phyloP scores from a whole-genome alignment of 495 filamentous ascomycete genomes.

The Podospora tetraspora region DNA sequence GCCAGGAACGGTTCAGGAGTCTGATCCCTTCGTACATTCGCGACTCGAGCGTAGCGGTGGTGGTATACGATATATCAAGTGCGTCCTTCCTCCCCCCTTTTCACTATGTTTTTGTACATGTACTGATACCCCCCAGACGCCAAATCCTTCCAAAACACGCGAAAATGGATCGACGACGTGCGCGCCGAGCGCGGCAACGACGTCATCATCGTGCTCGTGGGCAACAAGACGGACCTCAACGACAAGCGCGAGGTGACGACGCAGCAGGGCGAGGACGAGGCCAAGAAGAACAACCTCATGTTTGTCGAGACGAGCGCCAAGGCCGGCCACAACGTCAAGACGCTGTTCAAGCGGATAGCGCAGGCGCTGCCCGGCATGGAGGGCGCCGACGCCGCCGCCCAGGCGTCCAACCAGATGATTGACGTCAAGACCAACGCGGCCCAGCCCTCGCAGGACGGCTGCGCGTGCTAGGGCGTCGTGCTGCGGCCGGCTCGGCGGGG shows the following conservation, averaged over 20 bases:
- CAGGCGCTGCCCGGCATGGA: conserved; percentile 98
- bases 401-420: conserved; percentile 74
- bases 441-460: conserved; percentile 68
- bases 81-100: conserved; percentile 22
- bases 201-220: conserved; percentile 96
- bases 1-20: conserved; percentile 94
- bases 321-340: conserved; percentile 96
- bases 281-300: conserved; percentile 94
- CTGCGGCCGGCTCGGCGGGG: not conserved
- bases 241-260: conserved; percentile 96
- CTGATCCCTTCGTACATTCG: conserved; percentile 97
- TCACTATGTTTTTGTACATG: not conserved
- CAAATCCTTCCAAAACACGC: conserved; percentile 94
- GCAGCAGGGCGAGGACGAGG: conserved; percentile 92
- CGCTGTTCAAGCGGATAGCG: conserved; percentile 91
- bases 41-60: conserved; percentile 92
- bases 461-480: conserved; percentile 57
- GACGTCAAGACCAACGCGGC: conserved; percentile 86
- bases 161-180: conserved; percentile 99
- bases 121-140: conserved; percentile 46
- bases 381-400: conserved; percentile 61
- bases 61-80: conserved; percentile 98
- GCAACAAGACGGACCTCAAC: conserved; percentile 97
- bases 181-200: conserved; percentile 94
- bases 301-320: conserved; percentile 99